A percentile compares a stretch with the other conserved stretches of the same genome.
Evolutionary conservation across 1,284 basidiomycete genomes (phyloP).

Genomic region (Neotropicomus parvogracilis): DNA sequence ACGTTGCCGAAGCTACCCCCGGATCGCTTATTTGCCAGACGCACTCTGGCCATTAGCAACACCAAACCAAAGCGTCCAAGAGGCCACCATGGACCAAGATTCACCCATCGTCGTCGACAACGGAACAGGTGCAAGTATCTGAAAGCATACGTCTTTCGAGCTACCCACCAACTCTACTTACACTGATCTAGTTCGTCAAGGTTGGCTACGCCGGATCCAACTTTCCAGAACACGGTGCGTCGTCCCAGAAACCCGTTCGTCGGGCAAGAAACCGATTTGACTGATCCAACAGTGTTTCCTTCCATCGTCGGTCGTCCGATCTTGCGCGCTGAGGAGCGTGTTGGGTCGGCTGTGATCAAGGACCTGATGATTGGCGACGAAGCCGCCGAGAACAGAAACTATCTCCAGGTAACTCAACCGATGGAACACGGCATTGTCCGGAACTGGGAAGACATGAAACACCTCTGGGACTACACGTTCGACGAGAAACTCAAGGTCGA

Average conservation of each 20-base stretch:
- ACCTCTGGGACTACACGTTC: constrained; percentile 99
- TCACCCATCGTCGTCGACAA: constrained; percentile 93
- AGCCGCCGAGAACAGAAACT: constrained; percentile 91
- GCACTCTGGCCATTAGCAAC: too few relatives aligned
- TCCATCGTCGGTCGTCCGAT: constrained; percentile 97
- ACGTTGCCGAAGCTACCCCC: too few relatives aligned
- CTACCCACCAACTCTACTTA: constrained; percentile 11
- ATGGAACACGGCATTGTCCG: constrained; percentile 99
- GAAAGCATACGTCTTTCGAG: constrained; percentile 33
- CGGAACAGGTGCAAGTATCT: constrained; percentile 83
- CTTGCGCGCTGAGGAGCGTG: constrained; percentile 93
- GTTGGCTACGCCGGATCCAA: constrained; percentile 97
- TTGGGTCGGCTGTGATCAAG: constrained; percentile 79
- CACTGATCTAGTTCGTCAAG: constrained; percentile 99
- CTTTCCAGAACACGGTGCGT: constrained; percentile 93
- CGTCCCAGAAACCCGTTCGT: not conserved
- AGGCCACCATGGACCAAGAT: constrained; percentile 53
- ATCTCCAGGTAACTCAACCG: constrained; percentile 94
- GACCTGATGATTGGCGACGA: constrained; percentile 99
- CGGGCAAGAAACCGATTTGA: not conserved
- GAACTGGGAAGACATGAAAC: constrained; percentile 99
- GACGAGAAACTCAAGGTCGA: constrained; percentile 92
- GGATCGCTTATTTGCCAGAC: too few relatives aligned
- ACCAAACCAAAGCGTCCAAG: too few relatives aligned
- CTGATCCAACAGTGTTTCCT: constrained; percentile 71